Evolutionary conservation across 2,329 filamentous ascomycete species (phyloP), one percentile per base, ranked within the genome.

Genomic region (Penicillium palitans): DNA sequence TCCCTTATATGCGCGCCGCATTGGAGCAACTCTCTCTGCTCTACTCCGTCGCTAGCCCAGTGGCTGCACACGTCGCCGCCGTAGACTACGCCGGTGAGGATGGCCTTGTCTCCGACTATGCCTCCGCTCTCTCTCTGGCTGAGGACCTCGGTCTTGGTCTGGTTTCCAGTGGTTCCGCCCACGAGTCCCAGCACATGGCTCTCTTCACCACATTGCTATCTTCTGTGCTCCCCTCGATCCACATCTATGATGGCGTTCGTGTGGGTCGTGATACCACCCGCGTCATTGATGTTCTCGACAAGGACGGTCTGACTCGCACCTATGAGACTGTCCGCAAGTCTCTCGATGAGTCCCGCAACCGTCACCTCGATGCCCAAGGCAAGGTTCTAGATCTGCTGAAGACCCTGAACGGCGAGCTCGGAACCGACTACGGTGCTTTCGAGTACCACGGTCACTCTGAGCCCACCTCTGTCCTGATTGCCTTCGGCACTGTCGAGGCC

Each of bases 131-230:
- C 70, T 85, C 87, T 63, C 79, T 93, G 49, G 90, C 91, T 9
- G 95, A 98, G 75, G 95, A 98, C 66, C 84, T 98, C 15, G 93
- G 95, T 17, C 81, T 98, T 29, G 93, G 88, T 47, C 83, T 99
- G 42, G 86, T 99, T 47, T 85, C 90, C 63, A 96, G 91, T 74
- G 86, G 87, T 53, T 96, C 92, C 31, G 87, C 90, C 31, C 93
- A 96, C 67, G 95, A 99, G 80, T 84, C 90, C 49, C 95, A 99
- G 81, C 95, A 99, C 79, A 96, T 96, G 89, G 85, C 92, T 8
- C 79, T 96, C n/a, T 88, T 96, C 68, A 86, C 92, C 1, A 96
- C 91, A 4, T 79, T 96, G 25, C 80, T 96, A 61, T 89, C 92
- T 21, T 87, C 85, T 46, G 79, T 95, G 15, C 74, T 93, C 29